Base-by-base conservation (phyloP, 2,329 filamentous ascomycete species). In the Anthostomella pinea region DNA sequence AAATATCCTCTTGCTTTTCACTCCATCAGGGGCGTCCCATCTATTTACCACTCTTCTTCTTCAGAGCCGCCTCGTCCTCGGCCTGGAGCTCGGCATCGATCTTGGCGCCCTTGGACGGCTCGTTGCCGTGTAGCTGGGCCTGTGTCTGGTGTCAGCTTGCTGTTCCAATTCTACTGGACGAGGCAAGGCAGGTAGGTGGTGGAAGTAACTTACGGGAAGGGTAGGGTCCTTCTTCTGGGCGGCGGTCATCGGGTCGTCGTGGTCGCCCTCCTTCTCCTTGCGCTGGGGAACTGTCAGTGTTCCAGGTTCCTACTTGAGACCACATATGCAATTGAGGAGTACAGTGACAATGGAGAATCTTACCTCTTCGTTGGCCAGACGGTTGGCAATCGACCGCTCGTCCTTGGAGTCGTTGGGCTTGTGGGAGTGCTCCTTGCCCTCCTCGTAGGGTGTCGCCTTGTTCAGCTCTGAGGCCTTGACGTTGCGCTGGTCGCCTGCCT, bases 401-500 rank as follows among this genome's bases (percentile, higher is more conserved):
- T 87, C 83, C 75, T 87, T 91, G 32, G 86, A 79, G 59, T 93
- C 85, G 37, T 75, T 73, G 45, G 73, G 69, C 43, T 72, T 62
- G 64, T 94, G 87, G 34, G 82, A 83, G 60, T 85, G 70, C 40
- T 73, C 61, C 60, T 83, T 71, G 52, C 87, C 87, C 67, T 91
- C 83, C 43, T 89, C 68, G 67, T 78, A 93, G 42, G 79, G 73
- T 33, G 76, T 67, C 14, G 72, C 68, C 16, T 72, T 63, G 26
- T 72, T 65, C 7, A 56, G 28, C 54, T 78, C 69, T 2, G 75
- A 70, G 41, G 75, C 58, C 44, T 77, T 74, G 44, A 65, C 59
- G 60, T 80, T 87, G 53, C 77, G 75, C 72, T 93, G 86, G 65
- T 93, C 86, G 40, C 81, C 83, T 39, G 74, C 81, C 67, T 90